A percentile compares a stretch with the other conserved stretches of the same genome.
Evolutionary conservation across 768 basidiomycete genomes (phyloP).

Genomic region (Hortiboletus flavorubellus): DNA sequence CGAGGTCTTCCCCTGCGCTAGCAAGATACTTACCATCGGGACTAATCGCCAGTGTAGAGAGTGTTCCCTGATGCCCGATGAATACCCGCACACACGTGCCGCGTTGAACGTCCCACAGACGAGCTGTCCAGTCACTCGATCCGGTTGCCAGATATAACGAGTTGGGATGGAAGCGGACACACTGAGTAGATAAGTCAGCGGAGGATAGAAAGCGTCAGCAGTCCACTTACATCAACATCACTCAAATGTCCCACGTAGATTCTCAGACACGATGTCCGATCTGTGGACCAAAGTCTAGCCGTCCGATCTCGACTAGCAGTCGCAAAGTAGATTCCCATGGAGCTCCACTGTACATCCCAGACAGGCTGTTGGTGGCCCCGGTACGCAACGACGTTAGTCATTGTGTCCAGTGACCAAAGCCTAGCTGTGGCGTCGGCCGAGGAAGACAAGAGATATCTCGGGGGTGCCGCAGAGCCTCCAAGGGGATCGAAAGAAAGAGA

Average conservation of each 20-base stretch:
- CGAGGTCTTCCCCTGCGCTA: conserved; percentile 86
- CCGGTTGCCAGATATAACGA: conserved; percentile 96
- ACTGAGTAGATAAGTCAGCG: conserved; percentile 46
- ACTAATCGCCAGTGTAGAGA: conserved; percentile 83
- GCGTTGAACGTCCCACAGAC: conserved; percentile 97
- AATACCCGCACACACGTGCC: conserved; percentile 94
- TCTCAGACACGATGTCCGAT: conserved; percentile 78
- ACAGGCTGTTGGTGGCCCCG: conserved; percentile 96
- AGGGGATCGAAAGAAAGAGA: conserved; percentile 91
- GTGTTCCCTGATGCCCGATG: conserved; percentile 87
- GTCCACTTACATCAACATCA: conserved; percentile 85
- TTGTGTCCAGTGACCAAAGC: conserved; percentile 94
- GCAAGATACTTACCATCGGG: conserved; percentile 95
- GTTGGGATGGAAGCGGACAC: conserved; percentile 95
- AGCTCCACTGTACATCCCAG: conserved; percentile 99
- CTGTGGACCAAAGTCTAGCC: conserved; percentile 94
- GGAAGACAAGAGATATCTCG: conserved; percentile 83
- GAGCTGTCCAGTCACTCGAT: conserved; percentile 93
- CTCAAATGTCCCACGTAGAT: conserved; percentile 95
- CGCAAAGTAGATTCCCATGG: conserved; percentile 97
- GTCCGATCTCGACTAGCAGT: conserved; percentile 93
- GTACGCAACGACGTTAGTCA: conserved; percentile 90
- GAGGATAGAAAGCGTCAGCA: not conserved
- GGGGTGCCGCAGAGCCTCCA: conserved; percentile 80
- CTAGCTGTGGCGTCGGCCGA: conserved; percentile 91